Conservation (phyloP, 2,329 filamentous ascomycete genomes). For the Podosphaera leucotricha region DNA sequence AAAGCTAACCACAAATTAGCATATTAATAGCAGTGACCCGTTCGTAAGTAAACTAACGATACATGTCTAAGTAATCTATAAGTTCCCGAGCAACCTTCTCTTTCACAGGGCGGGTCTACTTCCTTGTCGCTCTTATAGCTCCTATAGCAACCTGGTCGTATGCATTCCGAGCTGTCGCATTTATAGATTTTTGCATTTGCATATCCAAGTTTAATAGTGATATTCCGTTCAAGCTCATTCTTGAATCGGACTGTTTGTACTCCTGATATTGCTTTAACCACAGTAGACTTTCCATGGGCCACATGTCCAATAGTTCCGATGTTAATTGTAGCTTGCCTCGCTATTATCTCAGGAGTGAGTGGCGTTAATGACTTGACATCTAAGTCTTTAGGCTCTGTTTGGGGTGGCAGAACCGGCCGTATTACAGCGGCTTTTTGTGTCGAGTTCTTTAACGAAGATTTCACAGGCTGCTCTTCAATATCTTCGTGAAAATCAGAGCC, state of each 20-base stretch:
- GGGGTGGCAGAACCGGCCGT: slow-evolving; percentile 51
- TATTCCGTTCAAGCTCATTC: slow-evolving; percentile 97
- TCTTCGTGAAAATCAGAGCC: slow-evolving; percentile 39
- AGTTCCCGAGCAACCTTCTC: slow-evolving; percentile 68
- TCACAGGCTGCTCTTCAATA: slow-evolving; percentile 38
- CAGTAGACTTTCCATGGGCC: slow-evolving; percentile 95
- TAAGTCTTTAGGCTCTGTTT: slow-evolving; percentile 78
- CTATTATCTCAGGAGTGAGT: slow-evolving; percentile 88
- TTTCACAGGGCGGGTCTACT: slow-evolving; percentile 85
- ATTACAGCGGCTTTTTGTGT: slow-evolving; percentile 30
- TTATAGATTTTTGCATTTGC: slow-evolving; percentile 99
- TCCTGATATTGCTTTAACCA: slow-evolving; percentile 96
- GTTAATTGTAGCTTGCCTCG: slow-evolving; percentile 94
- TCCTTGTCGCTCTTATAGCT: slow-evolving; percentile 99
- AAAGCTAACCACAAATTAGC: slow-evolving; percentile 34
- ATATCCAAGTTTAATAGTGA: slow-evolving; percentile 98
- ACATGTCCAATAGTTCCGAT: slow-evolving; percentile 97
- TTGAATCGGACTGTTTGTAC: slow-evolving; percentile 99
- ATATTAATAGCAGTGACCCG: slow-evolving; percentile 1
- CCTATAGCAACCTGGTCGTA: slow-evolving; percentile 80
- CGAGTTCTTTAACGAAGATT: slow-evolving; percentile 71
- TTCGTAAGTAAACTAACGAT: slow-evolving; percentile 36
- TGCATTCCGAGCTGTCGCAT: slow-evolving; percentile 80
- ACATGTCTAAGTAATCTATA: slow-evolving; percentile 82
- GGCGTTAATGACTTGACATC: slow-evolving; percentile 62